Base-by-base conservation (phyloP, 2,329 filamentous ascomycete genomes). In the Leptosphaerulina australis region DNA sequence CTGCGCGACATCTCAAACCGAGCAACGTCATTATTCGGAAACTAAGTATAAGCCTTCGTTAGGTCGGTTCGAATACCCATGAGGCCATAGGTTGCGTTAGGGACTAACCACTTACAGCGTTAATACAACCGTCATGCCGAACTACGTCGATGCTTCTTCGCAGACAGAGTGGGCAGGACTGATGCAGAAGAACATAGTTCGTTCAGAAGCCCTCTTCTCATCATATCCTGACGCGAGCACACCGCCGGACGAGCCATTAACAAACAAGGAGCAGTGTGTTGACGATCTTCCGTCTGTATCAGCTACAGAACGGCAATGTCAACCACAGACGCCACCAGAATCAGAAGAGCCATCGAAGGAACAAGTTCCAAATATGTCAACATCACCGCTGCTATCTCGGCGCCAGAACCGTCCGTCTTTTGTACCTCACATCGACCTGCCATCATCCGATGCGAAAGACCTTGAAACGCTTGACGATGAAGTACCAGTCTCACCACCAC, bases 151-250 rank as follows among this genome's bases (percentile, higher is more conserved):
- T 44, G 53, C 54, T 31, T 50, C 52, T 41, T 58, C 60, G 26
- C 69, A 72, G 48, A 72, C 69, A 10, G 44, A 60, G 11, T 70
- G 70, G 59, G 59, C 62, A 8, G 68, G 69, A 22, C 56, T 72
- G 20, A 59, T 60, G 37, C 62, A 64, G 47, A 60, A 65, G 46
- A 59, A 63, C 29, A 43, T 55, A 26, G 47, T 62, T 50, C 56
- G 60, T 56, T 65, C 66, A 24, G 50, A 62, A 11, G 47, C 62
- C 12, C 62, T 70, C 50, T 52, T 56, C 49, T 50, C 56, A 29
- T 45, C 56, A 34, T 62, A 58, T 11, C 44, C 33, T 29, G 49
- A 62, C 49, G 66, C 66, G 6, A 58, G 57, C 20, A 68, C 66
- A 11, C 68, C 68, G 3, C 69, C 69, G 10, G 65, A 66, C 44